Evolutionary conservation across 2,329 filamentous ascomycete genomes (phyloP), one percentile per base, ranked within the genome.

Genomic region (Corynespora cassiicola): DNA sequence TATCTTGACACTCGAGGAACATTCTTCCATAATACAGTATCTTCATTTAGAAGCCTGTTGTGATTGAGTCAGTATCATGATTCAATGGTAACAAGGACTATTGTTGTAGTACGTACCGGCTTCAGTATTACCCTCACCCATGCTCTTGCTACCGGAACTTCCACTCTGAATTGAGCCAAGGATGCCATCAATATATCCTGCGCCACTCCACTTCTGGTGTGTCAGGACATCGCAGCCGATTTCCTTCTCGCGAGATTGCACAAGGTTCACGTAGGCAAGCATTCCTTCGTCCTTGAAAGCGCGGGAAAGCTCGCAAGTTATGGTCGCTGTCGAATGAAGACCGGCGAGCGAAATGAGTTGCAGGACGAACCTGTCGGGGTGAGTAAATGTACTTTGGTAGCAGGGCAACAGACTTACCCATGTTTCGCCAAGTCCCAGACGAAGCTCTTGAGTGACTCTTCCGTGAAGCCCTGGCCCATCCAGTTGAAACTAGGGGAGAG

Each of bases 401-500:
- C 9, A 7, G 80, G 80, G 31, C 81, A 16, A 18, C 16, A 16
- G 7, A 83, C 82, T 63, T 47, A 92, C 44, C 92, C 92, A 58
- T 96, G 87, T 65, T 85, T 84, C 7, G 91, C 94, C 51, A 99
- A 83, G 67, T 97, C 92, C 92, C 92, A 97, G 57, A 99, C 88
- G 69, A 99, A 99, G 5, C 82, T 90, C 73, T 87, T 90, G 38
- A 99, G 79, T 5, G 86, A 86, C 45, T 83, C 84, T 49, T 90
- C 84, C 3, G 81, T 86, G 72, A 97, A 99, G 19, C 92, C 94
- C 65, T 97, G 91, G 8, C 84, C 84, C 83, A 95, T 94, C 94
- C 94, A 99, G 77, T 99, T 97, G 80, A 99, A 99, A 7, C 89
- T 95, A 1, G 94, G 94, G 4, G 86, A 91, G 2, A 99, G 80